Evolutionary conservation across 352 stramenopile genomes (phyloP).

Genomic region (Phytophthora agathidicida): DNA sequence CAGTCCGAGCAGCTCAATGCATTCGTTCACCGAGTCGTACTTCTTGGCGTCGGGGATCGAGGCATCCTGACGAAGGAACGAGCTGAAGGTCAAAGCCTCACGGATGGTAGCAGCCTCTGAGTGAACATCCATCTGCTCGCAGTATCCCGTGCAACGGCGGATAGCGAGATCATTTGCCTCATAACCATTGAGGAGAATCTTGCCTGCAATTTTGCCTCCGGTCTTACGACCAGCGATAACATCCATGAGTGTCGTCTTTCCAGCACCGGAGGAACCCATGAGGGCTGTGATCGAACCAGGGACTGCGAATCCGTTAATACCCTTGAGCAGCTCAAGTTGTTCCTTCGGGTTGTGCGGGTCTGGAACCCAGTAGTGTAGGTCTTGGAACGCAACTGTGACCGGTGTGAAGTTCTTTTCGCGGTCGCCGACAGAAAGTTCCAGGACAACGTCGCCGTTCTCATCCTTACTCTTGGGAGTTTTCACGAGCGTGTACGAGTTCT

Average conservation of each 20-base stretch:
- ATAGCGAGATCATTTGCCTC: slow-evolving; percentile 4
- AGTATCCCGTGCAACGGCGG: slow-evolving; percentile 4
- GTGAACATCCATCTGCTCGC: too few species aligned
- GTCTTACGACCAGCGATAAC: slow-evolving; percentile 23
- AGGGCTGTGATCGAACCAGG: too few species aligned
- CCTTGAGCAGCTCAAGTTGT: too few species aligned
- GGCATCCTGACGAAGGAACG: too few species aligned
- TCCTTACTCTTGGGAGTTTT: slow-evolving; percentile 23
- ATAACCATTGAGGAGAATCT: slow-evolving; percentile 13
- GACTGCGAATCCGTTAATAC: too few species aligned
- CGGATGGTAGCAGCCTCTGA: too few species aligned
- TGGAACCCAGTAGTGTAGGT: slow-evolving; percentile 13
- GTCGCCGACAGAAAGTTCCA: not conserved
- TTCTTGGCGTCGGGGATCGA: too few species aligned
- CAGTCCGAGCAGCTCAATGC: too few species aligned
- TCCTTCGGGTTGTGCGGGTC: slow-evolving; percentile 9
- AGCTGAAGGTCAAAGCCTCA: too few species aligned
- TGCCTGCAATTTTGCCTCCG: slow-evolving; percentile 6
- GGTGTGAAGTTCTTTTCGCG: slow-evolving; percentile 16
- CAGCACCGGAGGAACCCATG: slow-evolving; percentile 15
- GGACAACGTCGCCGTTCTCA: not conserved
- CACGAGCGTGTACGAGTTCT: slow-evolving; percentile 21
- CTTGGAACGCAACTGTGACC: slow-evolving; percentile 17
- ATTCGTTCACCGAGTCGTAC: too few species aligned
- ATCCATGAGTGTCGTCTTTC: slow-evolving; percentile 20